Evolutionary conservation across 805 yeast genomes (phyloP), one percentile per base, ranked within the genome.

Genomic region (Cyberlindnera nakhonratchasimensis): DNA sequence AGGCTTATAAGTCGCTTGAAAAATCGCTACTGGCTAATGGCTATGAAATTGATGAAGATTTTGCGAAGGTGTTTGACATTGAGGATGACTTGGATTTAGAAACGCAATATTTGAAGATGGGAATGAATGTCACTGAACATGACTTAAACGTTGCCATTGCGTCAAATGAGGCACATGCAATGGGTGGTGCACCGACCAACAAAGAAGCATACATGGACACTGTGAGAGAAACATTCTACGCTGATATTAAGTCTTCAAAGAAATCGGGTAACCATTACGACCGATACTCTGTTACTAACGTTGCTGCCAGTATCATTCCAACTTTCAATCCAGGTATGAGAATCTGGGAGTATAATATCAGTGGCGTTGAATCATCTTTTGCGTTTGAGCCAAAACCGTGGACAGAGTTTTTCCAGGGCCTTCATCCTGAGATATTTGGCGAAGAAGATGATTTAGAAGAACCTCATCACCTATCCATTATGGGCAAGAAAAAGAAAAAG

Each of bases 241-340:
- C 79, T 8, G 66, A 53, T 34, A 42, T 53, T 13, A 53, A 57
- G 17, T 53, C 52, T 3, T 39, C 39, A 25, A 51, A 46, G 40
- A 58, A 54, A 11, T 42, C 59, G 14, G 84, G 74, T 3, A 45
- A 45, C 0, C 35, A 59, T 35, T 69, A 71, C 25, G 83, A 82
- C 48, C 65, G 89, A 32, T 87, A 85, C 57, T 70, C 88, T 1
- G 67, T 87, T 39, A 80, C 83, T 0, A 84, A 79, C 55, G 77
- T 87, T 13, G 72, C 80, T 2, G 80, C 89, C 1, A 82, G 90
- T 42, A 78, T 87, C 12, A 77, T 88, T 12, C 96, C 96, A 3
- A 87, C 95, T 0, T 88, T 81, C 64, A 86, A 85, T 51, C 89
- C 96, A 5, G 86, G 89, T 5, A 57, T 87, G 47, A 70, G 96